phyloP scores from a whole-genome alignment of 192 early-diverging fungal species.

The Coemansia sp. region DNA sequence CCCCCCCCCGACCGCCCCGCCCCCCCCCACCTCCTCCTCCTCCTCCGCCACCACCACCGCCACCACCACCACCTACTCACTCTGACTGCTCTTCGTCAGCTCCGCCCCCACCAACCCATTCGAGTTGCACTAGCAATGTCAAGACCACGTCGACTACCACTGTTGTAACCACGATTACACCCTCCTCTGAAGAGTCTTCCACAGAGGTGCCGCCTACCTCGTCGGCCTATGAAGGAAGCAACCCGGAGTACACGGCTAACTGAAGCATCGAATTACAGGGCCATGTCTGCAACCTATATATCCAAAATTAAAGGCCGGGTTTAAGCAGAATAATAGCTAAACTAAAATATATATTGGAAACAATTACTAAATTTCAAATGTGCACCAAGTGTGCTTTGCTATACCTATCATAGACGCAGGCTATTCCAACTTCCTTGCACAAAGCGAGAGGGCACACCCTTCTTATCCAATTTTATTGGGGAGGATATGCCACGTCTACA shows the following conservation, averaged over 20 bases:
- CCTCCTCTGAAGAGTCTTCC: slow-evolving; percentile 8
- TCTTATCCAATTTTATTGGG: no score
- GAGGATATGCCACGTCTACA: no score
- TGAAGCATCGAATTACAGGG: neutral
- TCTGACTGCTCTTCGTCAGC: slow-evolving; percentile 5
- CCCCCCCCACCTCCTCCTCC: slow-evolving; percentile 8
- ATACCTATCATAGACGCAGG: no score
- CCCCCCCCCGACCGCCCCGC: neutral
- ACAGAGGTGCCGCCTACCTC: neutral
- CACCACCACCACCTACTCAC: slow-evolving; percentile 14
- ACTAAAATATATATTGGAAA: neutral
- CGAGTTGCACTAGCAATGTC: slow-evolving; percentile 4
- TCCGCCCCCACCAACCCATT: slow-evolving; percentile 16
- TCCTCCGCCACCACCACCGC: slow-evolving; percentile 4
- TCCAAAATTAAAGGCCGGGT: neutral
- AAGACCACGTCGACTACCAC: slow-evolving; percentile 35
- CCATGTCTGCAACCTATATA: neutral
- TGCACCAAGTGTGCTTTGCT: no score
- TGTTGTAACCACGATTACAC: slow-evolving; percentile 37
- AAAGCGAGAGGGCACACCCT: no score
- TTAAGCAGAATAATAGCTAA: neutral
- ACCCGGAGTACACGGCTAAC: slow-evolving; percentile 5
- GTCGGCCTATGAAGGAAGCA: neutral
- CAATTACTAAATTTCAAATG: neutral
- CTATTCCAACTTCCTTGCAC: no score